phyloP scores from a whole-genome alignment of 129 eudicot species.

The Pulicaria dysenterica region DNA sequence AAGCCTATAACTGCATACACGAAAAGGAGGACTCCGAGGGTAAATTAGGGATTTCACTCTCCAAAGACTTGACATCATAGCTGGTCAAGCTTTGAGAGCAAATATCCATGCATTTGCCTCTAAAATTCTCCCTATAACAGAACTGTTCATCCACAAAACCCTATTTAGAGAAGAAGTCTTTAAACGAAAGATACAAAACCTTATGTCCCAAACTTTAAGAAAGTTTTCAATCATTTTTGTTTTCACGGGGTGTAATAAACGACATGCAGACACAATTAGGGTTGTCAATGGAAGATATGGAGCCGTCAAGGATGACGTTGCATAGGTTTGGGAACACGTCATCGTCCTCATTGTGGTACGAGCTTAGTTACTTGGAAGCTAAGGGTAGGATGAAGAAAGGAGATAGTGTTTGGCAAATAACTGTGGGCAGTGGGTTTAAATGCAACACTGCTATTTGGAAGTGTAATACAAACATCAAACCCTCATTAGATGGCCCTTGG shows the following conservation, averaged over 20 bases:
- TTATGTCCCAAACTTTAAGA: conserved; percentile 69
- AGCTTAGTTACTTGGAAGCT: conserved; percentile 58
- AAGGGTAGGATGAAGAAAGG: conserved; percentile 82
- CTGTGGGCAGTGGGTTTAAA: conserved; percentile 83
- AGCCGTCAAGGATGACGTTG: conserved; percentile 75
- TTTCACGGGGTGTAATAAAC: conserved; percentile 75
- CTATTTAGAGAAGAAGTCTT: conserved; percentile 60
- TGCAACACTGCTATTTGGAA: conserved; percentile 87
- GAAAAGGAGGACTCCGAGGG: conserved; percentile 72
- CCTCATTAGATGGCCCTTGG: conserved; percentile 64
- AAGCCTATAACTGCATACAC: conserved; percentile 59
- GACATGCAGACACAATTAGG: conserved; percentile 69
- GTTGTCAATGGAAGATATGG: conserved; percentile 66
- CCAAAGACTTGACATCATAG: conserved; percentile 71
- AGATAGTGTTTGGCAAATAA: conserved; percentile 78
- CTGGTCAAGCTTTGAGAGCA: conserved; percentile 61
- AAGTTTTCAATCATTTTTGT: conserved; percentile 74
- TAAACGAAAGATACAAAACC: conserved; percentile 63
- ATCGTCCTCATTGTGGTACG: conserved; percentile 81
- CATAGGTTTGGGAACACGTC: conserved; percentile 81
- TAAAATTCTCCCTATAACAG: conserved; percentile 57
- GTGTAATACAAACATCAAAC: conserved; percentile 52
- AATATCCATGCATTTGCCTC: conserved; percentile 73
- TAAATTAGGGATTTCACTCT: conserved; percentile 60
- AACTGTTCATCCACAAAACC: conserved; percentile 54